Conservation (phyloP, 1,284 basidiomycete genomes). For the Trichosporon sp. region DNA sequence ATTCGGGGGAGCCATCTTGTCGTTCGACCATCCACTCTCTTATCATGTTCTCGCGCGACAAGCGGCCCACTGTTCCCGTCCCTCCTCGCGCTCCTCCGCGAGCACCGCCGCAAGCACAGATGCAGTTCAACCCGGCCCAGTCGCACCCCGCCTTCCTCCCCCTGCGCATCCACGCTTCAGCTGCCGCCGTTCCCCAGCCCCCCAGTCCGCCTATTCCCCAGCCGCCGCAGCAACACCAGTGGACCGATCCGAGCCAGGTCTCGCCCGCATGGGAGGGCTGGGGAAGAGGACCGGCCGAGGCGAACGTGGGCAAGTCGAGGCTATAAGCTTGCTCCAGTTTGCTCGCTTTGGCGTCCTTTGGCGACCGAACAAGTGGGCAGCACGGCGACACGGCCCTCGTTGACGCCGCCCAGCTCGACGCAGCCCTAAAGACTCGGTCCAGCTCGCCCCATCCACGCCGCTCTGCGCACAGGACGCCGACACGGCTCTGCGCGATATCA, state of each 20-base stretch:
- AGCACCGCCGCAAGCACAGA: background rate
- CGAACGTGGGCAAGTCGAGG: constrained; percentile 9
- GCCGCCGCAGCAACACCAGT: constrained; percentile 1
- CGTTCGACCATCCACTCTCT: background rate
- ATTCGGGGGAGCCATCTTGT: background rate
- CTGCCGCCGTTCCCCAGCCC: constrained; percentile 1
- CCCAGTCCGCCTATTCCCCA: background rate
- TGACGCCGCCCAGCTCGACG: background rate
- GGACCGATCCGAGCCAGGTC: constrained; percentile 16
- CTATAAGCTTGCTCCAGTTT: background rate
- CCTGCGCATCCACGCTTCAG: constrained; percentile 15
- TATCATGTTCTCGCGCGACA: constrained; percentile 20
- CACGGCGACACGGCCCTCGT: background rate
- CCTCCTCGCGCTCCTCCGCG: background rate
- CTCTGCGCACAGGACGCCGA: background rate
- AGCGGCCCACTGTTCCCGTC: constrained; percentile 13
- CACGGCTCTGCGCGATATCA: background rate
- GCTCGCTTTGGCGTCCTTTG: background rate
- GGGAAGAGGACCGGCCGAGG: constrained; percentile 14
- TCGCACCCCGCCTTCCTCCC: constrained; percentile 21
- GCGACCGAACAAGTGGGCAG: background rate
- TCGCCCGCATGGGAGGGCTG: constrained; percentile 24
- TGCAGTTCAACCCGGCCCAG: constrained; percentile 11
- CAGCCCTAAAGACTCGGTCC: background rate
- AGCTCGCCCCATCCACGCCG: background rate